Percentiles rank a stretch among this genome's conserved stretches.
phyloP scores from a whole-genome alignment of 2,329 filamentous ascomycete species.

The Diaporthe sp. region DNA sequence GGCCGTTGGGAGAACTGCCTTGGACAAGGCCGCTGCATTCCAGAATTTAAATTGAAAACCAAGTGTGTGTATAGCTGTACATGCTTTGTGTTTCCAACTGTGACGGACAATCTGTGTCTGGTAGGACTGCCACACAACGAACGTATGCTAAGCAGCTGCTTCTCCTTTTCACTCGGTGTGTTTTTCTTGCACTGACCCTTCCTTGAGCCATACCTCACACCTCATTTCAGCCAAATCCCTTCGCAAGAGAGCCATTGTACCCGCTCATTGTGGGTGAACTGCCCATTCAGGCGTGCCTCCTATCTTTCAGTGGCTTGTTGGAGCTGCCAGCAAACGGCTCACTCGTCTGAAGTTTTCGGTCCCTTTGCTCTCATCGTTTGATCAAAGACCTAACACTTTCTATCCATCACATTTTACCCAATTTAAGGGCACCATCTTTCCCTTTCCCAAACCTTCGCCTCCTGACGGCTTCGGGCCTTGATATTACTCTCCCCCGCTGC shows the following conservation, averaged over 20 bases:
- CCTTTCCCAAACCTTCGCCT: background rate
- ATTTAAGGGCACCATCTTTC: fast-evolving
- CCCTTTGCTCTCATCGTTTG: no score
- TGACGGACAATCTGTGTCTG: no score
- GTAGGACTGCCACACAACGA: background rate
- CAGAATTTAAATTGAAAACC: background rate
- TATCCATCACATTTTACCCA: background rate
- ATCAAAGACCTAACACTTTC: background rate
- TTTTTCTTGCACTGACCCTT: fast-evolving
- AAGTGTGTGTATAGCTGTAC: background rate
- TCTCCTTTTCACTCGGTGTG: background rate
- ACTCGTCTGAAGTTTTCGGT: no score
- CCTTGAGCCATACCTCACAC: background rate
- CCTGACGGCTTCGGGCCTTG: no score
- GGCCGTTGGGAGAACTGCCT: no score
- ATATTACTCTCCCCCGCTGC: no score
- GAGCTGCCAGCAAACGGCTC: background rate
- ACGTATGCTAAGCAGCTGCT: no score
- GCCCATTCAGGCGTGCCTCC: background rate
- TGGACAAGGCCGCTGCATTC: background rate
- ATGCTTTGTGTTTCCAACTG: background rate
- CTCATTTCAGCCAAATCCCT: no score
- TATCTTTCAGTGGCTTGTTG: background rate
- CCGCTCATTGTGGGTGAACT: no score
- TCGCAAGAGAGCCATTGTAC: background rate